A percentile compares a stretch with the other conserved stretches of the same genome.
Conservation (phyloP, 1,139 yeast genomes). For the Kodamaea anthophila region DNA sequence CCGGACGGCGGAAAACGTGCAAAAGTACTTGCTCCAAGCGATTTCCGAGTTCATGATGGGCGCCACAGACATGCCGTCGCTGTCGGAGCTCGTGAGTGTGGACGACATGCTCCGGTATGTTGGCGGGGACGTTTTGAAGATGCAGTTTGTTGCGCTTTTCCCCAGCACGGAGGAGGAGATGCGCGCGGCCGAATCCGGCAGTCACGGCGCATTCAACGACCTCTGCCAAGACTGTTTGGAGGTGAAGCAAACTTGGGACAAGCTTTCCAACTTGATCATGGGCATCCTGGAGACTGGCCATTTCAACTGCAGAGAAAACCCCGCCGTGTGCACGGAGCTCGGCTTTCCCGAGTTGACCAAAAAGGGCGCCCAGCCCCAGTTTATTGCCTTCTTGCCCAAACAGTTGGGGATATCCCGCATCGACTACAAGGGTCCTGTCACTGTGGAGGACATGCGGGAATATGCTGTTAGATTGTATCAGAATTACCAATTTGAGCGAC, state of each 20-base stretch:
- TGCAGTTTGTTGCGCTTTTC: conserved; percentile 58
- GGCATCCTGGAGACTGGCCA: conserved; percentile 47
- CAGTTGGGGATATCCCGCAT: conserved; percentile 27
- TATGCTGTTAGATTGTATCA: conserved; percentile 29
- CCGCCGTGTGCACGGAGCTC: conserved; percentile 44
- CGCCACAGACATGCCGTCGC: conserved; percentile 30
- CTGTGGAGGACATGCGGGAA: conserved; percentile 25
- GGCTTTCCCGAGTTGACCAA: conserved; percentile 25
- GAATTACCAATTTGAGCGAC: conserved; percentile 33
- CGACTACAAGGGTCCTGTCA: conserved; percentile 26
- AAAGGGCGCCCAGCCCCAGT: conserved; percentile 17
- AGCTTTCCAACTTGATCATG: conserved; percentile 43
- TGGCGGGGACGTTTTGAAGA: conserved; percentile 43
- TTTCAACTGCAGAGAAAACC: conserved; percentile 50
- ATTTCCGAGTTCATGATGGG: conserved; percentile 42
- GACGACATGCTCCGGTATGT: conserved; percentile 35
- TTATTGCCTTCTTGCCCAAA: conserved; percentile 38
- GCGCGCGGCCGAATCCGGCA: conserved; percentile 29
- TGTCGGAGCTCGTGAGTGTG: conserved; percentile 25
- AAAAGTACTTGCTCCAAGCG: conserved; percentile 47
- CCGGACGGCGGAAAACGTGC: conserved; percentile 44
- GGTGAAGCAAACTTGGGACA: conserved; percentile 52
- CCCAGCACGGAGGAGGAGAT: conserved; percentile 46
- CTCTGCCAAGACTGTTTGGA: conserved; percentile 46
- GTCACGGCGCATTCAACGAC: conserved; percentile 28